Evolutionary conservation across 129 eudicot genomes (phyloP), one percentile per base, ranked within the genome.

Genomic region (sunflower (Helianthus annuus)): DNA sequence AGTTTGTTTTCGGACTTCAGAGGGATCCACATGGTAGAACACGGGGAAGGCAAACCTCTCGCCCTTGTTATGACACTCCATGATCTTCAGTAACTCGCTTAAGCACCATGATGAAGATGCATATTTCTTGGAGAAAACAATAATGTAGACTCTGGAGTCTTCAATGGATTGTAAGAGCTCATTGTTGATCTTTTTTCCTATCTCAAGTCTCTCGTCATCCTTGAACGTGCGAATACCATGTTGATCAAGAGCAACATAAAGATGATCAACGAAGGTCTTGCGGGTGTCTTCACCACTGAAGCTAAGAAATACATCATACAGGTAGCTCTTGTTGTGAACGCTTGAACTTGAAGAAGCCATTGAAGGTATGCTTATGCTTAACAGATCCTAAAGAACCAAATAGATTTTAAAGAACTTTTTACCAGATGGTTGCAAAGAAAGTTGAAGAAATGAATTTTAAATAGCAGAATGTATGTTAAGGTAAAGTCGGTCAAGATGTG

Each of bases 41-140:
- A 59, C 42, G 10, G 65, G 65, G 42, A 19, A 59, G 29, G 42
- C 65, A 3, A 6, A 27, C 2, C 11, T 34, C 3, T 19, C 12
- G 13, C 2, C 10, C 4, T 12, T 11, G 1, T 24, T 59, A 1
- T 27, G 42, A n/a, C 16, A 27, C 16, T 19, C 22, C 22, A 19
- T 19, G 22, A 19, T 19, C 22, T 19, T 19, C 22, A 19, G 22
- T 19, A 19, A 42, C 42, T 59, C 65, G 15, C 29, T 16, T 10
- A 57, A 57, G 36, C 63, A 57, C 63, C 63, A 57, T 5, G 39
- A 57, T 19, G 63, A 57, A 22, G 63, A 57, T 9, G 63, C 36
- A 57, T 57, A 57, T 13, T 24, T 22, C n/a, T 22, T 57, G 27
- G 59, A 54, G 11, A 54, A 54, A 16, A 54, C 32, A 17, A 54